A percentile compares a stretch with the other conserved stretches of the same genome.
These are phyloP conservation scores for Kazachstania psychrophila DNA, from an alignment of 805 yeast species.

Conservation along the genomic window DNA sequence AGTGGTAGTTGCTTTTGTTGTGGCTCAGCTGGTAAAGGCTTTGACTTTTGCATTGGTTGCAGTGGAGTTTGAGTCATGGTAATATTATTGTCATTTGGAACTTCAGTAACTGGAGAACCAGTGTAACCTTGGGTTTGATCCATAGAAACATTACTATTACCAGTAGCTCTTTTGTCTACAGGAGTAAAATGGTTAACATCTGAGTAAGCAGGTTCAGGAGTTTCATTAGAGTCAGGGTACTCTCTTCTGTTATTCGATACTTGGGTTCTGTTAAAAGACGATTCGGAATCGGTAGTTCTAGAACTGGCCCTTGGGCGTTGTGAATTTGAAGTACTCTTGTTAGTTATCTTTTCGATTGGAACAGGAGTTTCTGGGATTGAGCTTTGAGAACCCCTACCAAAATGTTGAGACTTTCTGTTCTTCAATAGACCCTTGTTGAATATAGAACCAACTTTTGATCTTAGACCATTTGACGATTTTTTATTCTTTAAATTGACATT, in stretches of 20 bases:
- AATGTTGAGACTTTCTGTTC: constrained; percentile 16
- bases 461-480: constrained; percentile 36
- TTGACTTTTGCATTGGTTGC: constrained; percentile 27
- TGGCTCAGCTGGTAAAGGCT: constrained; percentile 17
- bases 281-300: background rate
- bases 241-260: too few relatives aligned
- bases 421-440: constrained; percentile 52
- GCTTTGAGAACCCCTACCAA: constrained; percentile 3
- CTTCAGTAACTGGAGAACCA: background rate
- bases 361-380: constrained; percentile 5
- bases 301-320: background rate
- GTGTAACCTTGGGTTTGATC: constrained; percentile 9
- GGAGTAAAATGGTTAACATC: too few relatives aligned
- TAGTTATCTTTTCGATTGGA: background rate
- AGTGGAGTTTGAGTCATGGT: constrained; percentile 31
- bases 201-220: background rate
- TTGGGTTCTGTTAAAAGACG: background rate
- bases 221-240: background rate
- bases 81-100: too few relatives aligned
- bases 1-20: constrained; percentile 16
- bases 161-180: background rate
- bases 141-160: background rate
- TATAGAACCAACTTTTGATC: constrained; percentile 68
- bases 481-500: constrained; percentile 25
- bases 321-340: background rate